Evolutionary conservation across 2,329 filamentous ascomycete species (phyloP).

Genomic region (Fusarium sublunatum): DNA sequence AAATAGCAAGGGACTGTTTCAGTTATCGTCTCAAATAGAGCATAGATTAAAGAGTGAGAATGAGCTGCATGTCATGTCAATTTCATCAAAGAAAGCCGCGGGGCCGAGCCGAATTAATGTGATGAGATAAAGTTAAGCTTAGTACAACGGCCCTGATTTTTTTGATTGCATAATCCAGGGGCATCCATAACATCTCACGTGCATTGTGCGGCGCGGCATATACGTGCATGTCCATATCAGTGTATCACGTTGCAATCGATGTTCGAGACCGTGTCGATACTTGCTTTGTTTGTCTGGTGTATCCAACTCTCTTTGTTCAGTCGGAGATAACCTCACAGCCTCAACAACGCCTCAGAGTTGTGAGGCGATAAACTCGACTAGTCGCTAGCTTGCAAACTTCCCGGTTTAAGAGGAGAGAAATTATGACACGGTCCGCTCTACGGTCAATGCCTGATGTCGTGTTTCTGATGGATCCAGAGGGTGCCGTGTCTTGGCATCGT

Average conservation of each 20-base stretch:
- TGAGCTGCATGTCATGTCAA: background rate
- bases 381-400: background rate
- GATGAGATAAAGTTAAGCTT: slow-evolving; percentile 5
- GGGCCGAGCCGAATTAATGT: background rate
- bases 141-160: background rate
- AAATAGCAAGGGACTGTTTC: slow-evolving; percentile 29
- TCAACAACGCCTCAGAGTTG: background rate
- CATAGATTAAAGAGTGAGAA: slow-evolving; percentile 16
- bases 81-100: slow-evolving; percentile 1
- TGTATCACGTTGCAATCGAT: background rate
- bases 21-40: slow-evolving; percentile 20
- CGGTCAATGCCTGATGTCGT: background rate
- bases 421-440: background rate
- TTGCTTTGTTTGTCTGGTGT: background rate
- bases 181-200: slow-evolving; percentile 21
- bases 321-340: background rate
- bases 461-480: background rate
- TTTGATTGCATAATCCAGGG: slow-evolving; percentile 19
- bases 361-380: background rate
- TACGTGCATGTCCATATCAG: background rate
- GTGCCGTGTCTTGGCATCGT: background rate
- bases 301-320: background rate
- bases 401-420: background rate
- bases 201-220: background rate
- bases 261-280: background rate